Evolutionary conservation across 176 grass and related monocot species (phyloP).

Genomic region (Eleusine indica): DNA sequence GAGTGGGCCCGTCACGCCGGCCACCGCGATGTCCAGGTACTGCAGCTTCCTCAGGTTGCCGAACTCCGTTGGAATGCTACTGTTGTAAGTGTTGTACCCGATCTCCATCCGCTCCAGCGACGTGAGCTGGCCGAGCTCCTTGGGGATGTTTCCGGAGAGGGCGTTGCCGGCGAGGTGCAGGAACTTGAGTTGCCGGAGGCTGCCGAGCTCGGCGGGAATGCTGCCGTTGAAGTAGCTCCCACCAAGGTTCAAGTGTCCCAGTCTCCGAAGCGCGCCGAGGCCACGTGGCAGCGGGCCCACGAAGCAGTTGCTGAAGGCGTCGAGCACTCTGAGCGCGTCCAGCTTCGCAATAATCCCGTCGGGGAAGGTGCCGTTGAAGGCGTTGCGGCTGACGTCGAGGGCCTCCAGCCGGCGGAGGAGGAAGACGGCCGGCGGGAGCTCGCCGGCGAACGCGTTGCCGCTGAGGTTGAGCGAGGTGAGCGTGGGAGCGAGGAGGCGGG

Average conservation of each 20-base stretch:
- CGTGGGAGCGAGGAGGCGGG: conserved; percentile 53
- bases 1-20: conserved; percentile 55
- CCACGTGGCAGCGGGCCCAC: conserved; percentile 51
- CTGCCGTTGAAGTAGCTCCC: conserved; percentile 78
- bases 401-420: conserved; percentile 48
- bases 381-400: conserved; percentile 84
- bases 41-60: conserved; percentile 46
- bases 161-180: conserved; percentile 84
- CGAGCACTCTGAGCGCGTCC: conserved; percentile 33
- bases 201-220: conserved; percentile 48
- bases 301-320: conserved; percentile 95
- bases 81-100: conserved; percentile 69
- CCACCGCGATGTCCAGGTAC: conserved; percentile 71
- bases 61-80: conserved; percentile 46
- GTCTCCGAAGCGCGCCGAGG: conserved; percentile 42
- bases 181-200: conserved; percentile 38
- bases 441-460: conserved; percentile 66
- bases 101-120: conserved; percentile 68
- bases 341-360: conserved; percentile 47
- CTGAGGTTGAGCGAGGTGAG: conserved; percentile 72
- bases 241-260: conserved; percentile 69
- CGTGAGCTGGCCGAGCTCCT: conserved; percentile 50
- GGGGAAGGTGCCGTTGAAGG: conserved; percentile 78
- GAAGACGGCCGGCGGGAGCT: conserved; percentile 51
- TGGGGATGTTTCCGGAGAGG: conserved; percentile 46